Conservation (phyloP, 257 asterid genomes). For the Jacaranda mimosifolia region DNA sequence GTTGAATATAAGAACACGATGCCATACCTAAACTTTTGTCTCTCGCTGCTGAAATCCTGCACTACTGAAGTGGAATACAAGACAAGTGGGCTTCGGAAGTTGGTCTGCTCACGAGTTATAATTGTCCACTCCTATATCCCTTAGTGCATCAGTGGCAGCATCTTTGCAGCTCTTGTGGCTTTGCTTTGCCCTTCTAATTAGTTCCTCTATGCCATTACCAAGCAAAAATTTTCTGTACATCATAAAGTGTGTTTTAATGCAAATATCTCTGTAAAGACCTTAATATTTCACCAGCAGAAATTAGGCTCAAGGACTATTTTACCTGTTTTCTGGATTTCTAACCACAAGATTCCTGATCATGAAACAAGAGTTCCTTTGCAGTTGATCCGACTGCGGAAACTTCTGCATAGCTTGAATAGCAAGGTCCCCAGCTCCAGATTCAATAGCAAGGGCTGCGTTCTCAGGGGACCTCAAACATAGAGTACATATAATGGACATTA, state of each 20-base stretch:
- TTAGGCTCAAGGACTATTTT: neutral
- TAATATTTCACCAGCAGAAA: neutral
- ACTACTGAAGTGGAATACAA: neutral
- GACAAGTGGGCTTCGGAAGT: neutral
- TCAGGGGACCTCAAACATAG: slow-evolving; percentile 89
- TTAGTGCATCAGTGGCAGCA: slow-evolving; percentile 87
- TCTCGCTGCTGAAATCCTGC: slow-evolving; percentile 2
- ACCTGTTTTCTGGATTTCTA: slow-evolving; percentile 91
- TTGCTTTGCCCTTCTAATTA: slow-evolving; percentile 73
- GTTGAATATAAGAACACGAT: neutral
- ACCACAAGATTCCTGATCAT: slow-evolving; percentile 91
- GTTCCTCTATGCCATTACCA: slow-evolving; percentile 74
- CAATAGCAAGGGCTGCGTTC: slow-evolving; percentile 81
- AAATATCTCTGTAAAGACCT: neutral
- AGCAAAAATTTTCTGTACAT: slow-evolving; percentile 71
- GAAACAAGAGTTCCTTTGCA: slow-evolving; percentile 76
- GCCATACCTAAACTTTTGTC: neutral
- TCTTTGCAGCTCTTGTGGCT: slow-evolving; percentile 80
- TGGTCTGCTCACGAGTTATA: slow-evolving; percentile 59
- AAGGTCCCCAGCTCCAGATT: slow-evolving; percentile 94
- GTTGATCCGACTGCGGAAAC: slow-evolving; percentile 80
- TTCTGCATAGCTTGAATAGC: slow-evolving; percentile 81
- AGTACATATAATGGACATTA: slow-evolving; percentile 71
- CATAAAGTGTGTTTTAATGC: neutral
- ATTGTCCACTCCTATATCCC: slow-evolving; percentile 85